phyloP scores from a whole-genome alignment of 2,329 filamentous ascomycete genomes.

The Xylaria sp. region DNA sequence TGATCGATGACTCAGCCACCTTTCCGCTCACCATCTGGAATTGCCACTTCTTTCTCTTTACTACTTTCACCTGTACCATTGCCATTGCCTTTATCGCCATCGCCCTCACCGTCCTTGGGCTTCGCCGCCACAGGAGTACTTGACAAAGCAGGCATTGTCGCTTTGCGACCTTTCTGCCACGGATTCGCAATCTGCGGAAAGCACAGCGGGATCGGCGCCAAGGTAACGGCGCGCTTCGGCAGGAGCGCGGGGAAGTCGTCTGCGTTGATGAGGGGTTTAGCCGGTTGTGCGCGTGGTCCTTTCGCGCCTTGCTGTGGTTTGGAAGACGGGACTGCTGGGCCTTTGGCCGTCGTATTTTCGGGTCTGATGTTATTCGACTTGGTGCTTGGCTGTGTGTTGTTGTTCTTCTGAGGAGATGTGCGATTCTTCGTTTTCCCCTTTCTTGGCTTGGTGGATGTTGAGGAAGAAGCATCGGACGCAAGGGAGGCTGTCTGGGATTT shows the following conservation, averaged over 20 bases:
- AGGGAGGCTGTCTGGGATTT: not conserved
- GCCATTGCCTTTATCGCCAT: no score
- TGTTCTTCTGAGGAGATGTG: slow-evolving; percentile 1
- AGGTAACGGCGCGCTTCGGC: not conserved
- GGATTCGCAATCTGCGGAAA: not conserved
- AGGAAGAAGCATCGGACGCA: not conserved
- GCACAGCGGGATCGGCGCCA: slow-evolving; percentile 27
- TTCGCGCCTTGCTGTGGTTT: not conserved
- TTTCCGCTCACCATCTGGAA: slow-evolving; percentile 27
- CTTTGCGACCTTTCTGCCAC: not conserved
- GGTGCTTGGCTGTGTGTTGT: not conserved
- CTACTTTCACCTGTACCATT: not conserved
- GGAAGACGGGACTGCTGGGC: not conserved
- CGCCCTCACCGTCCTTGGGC: not conserved
- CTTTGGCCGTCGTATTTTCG: not conserved
- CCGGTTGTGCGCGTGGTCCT: not conserved
- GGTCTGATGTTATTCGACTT: not conserved
- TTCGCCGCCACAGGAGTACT: not conserved
- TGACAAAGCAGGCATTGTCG: not conserved
- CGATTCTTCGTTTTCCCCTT: slow-evolving; percentile 7
- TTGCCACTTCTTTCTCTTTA: not conserved
- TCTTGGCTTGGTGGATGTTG: slow-evolving; percentile 3
- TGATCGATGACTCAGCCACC: slow-evolving; percentile 16
- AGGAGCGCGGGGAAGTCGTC: slow-evolving; percentile 20
- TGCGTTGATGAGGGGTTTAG: not conserved